phyloP scores from a whole-genome alignment of 306 rosid genomes.

The Gastrolobium villosum region DNA sequence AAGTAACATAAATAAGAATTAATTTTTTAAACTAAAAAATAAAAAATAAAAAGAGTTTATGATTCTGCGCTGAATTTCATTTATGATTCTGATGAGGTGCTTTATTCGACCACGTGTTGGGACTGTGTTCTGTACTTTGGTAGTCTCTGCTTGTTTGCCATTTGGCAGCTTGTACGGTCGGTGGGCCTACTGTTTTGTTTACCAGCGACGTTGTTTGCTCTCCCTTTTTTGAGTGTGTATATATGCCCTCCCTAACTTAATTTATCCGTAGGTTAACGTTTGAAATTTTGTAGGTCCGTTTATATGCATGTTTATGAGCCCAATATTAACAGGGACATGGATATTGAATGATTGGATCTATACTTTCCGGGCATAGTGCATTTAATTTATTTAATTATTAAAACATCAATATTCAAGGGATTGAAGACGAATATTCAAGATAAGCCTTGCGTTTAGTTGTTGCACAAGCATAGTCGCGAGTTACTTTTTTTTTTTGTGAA shows the following conservation, averaged over 20 bases:
- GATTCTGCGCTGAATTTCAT: constrained; percentile 16
- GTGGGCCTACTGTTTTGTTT: constrained; percentile 10
- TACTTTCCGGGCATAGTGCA: too few species aligned
- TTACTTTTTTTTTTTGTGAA: too few species aligned
- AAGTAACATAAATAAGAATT: too few species aligned
- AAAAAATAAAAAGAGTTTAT: not conserved
- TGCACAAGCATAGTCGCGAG: not conserved
- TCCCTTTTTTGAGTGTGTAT: too few species aligned
- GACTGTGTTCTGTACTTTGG: not conserved
- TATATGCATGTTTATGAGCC: too few species aligned
- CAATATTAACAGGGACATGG: too few species aligned
- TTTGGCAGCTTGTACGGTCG: not conserved
- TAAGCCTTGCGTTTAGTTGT: not conserved
- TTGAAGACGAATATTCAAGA: not conserved
- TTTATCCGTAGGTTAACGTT: too few species aligned
- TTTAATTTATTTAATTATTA: too few species aligned
- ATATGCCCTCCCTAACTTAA: too few species aligned
- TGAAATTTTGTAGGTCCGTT: too few species aligned
- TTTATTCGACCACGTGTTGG: constrained; percentile 43
- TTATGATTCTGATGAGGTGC: not conserved
- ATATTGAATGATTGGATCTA: too few species aligned
- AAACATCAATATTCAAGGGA: not conserved
- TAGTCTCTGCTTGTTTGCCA: not conserved
- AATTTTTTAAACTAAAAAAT: not conserved
- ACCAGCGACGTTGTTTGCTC: not conserved